These are phyloP conservation scores for Populus deltoides DNA, from an alignment of 345 rosid genomes.

Conservation along the genomic window DNA sequence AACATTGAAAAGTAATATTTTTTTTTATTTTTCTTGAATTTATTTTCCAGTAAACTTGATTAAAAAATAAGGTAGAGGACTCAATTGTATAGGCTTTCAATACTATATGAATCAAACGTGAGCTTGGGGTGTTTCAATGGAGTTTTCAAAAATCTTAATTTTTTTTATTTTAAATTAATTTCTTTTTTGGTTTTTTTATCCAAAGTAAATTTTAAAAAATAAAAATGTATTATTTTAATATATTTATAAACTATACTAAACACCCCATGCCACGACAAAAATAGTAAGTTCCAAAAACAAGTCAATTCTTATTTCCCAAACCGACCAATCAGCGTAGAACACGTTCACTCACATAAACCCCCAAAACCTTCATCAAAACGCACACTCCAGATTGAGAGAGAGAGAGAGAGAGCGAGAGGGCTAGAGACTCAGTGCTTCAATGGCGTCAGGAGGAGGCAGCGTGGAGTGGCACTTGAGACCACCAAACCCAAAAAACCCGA, in stretches of 20 bases:
- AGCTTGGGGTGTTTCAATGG: neutral
- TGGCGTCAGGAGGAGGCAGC: slow-evolving; percentile 57
- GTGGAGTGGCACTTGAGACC: slow-evolving; percentile 98
- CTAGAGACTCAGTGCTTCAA: neutral
- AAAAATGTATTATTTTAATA: too few species aligned
- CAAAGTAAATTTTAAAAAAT: too few species aligned
- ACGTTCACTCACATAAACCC: neutral
- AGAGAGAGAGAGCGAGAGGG: neutral
- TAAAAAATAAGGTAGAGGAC: neutral
- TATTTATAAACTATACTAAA: too few species aligned
- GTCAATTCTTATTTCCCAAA: neutral
- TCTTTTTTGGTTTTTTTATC: too few species aligned
- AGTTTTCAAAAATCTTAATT: too few species aligned
- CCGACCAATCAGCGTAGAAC: neutral
- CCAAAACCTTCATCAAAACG: neutral
- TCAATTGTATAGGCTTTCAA: neutral
- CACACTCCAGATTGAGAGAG: neutral
- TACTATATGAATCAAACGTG: neutral
- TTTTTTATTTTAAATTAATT: too few species aligned
- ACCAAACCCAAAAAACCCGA: slow-evolving; percentile 88
- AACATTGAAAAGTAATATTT: too few species aligned
- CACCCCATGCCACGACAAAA: neutral
- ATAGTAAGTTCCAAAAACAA: neutral
- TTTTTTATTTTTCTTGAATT: too few species aligned
- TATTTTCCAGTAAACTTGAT: neutral